A percentile compares a stretch with the other conserved stretches of the same genome.
Conservation (phyloP, 345 rosid genomes). For the Ceriops tagal region DNA sequence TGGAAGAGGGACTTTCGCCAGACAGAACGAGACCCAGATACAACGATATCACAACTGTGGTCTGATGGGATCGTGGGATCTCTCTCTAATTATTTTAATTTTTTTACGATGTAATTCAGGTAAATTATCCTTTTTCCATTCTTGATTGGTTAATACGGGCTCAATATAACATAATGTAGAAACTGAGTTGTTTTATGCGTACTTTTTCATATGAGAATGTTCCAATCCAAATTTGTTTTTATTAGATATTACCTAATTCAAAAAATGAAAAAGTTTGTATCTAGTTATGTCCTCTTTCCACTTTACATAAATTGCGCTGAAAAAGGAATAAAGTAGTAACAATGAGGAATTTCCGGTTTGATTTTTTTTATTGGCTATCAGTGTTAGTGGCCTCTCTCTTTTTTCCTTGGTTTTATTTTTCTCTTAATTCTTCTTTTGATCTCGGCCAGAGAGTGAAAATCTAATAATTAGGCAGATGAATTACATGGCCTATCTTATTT, state of each 20-base stretch:
- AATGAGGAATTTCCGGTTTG: background rate
- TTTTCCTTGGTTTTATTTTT: too few species aligned
- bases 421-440: too few species aligned
- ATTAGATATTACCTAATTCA: background rate
- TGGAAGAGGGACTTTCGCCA: conserved; percentile 53
- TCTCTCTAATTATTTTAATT: background rate
- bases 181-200: conserved; percentile 15
- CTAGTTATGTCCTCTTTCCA: background rate
- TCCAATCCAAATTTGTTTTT: conserved; percentile 16
- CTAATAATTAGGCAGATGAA: too few species aligned
- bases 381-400: too few species aligned
- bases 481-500: too few species aligned
- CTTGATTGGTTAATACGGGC: conserved; percentile 14
- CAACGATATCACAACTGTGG: conserved; percentile 33
- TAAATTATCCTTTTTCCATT: background rate
- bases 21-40: conserved; percentile 52
- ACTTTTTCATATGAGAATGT: conserved; percentile 11
- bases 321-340: background rate
- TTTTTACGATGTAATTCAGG: conserved; percentile 14
- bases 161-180: conserved; percentile 21
- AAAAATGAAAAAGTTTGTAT: background rate
- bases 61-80: conserved; percentile 16
- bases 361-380: background rate
- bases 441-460: too few species aligned
- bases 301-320: background rate